Evolutionary conservation across 345 rosid genomes (phyloP), one percentile per base, ranked within the genome.

Genomic region (Eucalyptus coolabah): DNA sequence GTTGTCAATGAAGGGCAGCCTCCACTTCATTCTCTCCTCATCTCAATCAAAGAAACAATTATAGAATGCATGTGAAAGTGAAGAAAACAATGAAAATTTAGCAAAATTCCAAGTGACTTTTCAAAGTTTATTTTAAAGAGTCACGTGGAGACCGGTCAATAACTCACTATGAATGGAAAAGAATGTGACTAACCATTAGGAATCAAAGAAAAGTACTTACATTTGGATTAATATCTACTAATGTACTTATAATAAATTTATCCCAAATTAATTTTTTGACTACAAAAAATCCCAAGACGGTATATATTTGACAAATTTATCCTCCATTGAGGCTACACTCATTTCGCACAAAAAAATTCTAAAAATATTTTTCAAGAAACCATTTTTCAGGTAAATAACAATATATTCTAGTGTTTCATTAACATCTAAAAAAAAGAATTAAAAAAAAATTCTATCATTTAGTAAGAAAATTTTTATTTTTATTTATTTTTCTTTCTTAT

Each of bases 221-320:
- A 53, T 53, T 53, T 53, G 2, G 26, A 53, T 53, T 53, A 53
- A 53, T 53, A 9, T 19, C 59, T 8, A 53, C 5, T 19, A 3
- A 53, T 53, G 11, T 53, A 53, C 4, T 53, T 53, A 0, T 53
- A 53, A 53, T 53, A 53, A 19, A 53, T 19, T 53, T 53, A 53
- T 53, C 24, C 1, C 10, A 53, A 53, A 53, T 53, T 53, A 19
- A 53, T 19, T 18, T 51, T 53, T 53, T 19, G 2, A 53, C 24
- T 19, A 19, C 0, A 8, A 53, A 53, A 53, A 19, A 8, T 53
- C 24, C 1, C 10, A 53, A 53, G 2, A 53, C 0, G 0, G 0
- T 53, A 19, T 19, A 53, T 53, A 53, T 53, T 2, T 53, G 59
- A 53, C 59, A 53, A 19, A 8, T 53, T 53, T 8, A 53, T 53